phyloP scores from a whole-genome alignment of 306 rosid genomes.

The Casuarina equisetifolia region DNA sequence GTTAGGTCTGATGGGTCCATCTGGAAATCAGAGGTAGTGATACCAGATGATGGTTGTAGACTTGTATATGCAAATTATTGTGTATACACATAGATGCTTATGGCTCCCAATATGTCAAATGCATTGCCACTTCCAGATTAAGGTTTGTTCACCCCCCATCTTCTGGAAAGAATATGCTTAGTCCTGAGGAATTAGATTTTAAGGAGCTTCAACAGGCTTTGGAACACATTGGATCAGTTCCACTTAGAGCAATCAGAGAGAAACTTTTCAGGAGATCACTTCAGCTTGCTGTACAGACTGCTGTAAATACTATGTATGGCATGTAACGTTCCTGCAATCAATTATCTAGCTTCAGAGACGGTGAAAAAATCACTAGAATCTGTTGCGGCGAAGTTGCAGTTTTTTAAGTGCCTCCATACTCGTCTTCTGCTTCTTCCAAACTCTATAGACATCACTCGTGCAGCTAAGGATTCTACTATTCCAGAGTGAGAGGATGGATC shows the following conservation, averaged over 20 bases:
- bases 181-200: constrained; percentile 78
- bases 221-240: constrained; percentile 58
- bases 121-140: constrained; percentile 72
- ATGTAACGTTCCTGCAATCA: constrained; percentile 57
- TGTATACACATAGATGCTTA: constrained; percentile 77
- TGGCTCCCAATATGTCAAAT: constrained; percentile 82
- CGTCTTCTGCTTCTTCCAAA: constrained; percentile 79
- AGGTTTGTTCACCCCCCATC: constrained; percentile 88
- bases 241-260: constrained; percentile 27
- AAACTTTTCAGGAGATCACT: constrained; percentile 53
- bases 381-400: constrained; percentile 75
- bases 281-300: constrained; percentile 78
- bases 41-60: constrained; percentile 92
- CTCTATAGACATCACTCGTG: constrained; percentile 66
- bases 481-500: constrained; percentile 71
- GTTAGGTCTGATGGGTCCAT: constrained; percentile 38
- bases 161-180: constrained; percentile 75
- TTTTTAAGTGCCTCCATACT: constrained; percentile 73
- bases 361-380: constrained; percentile 51
- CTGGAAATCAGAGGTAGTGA: constrained; percentile 72
- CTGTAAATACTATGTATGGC: constrained; percentile 61
- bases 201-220: constrained; percentile 53
- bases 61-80: constrained; percentile 85
- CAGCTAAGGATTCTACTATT: constrained; percentile 53
- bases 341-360: constrained; percentile 43